Evolutionary conservation across 805 yeast genomes (phyloP).

Genomic region (Metschnikowia koreensis): DNA sequence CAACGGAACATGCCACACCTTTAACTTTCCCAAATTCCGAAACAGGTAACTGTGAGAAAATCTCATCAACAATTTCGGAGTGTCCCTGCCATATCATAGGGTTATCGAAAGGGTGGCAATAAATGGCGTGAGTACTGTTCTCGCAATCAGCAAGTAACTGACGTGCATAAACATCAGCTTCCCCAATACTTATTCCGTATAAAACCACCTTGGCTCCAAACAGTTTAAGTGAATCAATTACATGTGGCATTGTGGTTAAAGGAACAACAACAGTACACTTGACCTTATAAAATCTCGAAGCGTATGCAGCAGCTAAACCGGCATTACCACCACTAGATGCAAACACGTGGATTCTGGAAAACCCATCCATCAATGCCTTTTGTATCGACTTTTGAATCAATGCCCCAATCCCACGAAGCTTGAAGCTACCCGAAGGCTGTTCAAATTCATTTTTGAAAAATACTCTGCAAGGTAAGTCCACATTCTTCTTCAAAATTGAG

Average conservation of each 20-base stretch:
- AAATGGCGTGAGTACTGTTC: constrained; percentile 30
- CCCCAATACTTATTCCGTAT: constrained; percentile 47
- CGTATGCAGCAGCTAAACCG: constrained; percentile 53
- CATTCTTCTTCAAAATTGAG: constrained; percentile 8
- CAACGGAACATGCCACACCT: constrained; percentile 53
- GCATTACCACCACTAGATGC: constrained; percentile 60
- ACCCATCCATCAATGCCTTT: constrained; percentile 21
- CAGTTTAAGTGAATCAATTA: constrained; percentile 43
- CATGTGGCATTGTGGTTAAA: constrained; percentile 41
- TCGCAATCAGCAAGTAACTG: constrained; percentile 21
- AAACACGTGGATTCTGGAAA: constrained; percentile 35
- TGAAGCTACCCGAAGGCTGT: constrained; percentile 60
- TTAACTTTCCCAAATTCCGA: constrained; percentile 28
- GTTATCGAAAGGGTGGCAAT: constrained; percentile 56
- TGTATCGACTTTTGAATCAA: constrained; percentile 37
- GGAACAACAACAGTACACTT: constrained; percentile 67
- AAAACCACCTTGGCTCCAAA: constrained; percentile 53
- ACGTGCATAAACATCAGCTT: constrained; percentile 48
- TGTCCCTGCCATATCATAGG: constrained; percentile 57
- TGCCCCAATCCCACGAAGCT: constrained; percentile 54
- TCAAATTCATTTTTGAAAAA: constrained; percentile 49
- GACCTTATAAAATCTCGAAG: constrained; percentile 36
- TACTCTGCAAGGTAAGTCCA: constrained; percentile 35
- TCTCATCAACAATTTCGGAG: constrained; percentile 36
- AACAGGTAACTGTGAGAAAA: constrained; percentile 28